Conservation (phyloP, 108 stramenopile species). For the Schizochytrium sp. region DNA sequence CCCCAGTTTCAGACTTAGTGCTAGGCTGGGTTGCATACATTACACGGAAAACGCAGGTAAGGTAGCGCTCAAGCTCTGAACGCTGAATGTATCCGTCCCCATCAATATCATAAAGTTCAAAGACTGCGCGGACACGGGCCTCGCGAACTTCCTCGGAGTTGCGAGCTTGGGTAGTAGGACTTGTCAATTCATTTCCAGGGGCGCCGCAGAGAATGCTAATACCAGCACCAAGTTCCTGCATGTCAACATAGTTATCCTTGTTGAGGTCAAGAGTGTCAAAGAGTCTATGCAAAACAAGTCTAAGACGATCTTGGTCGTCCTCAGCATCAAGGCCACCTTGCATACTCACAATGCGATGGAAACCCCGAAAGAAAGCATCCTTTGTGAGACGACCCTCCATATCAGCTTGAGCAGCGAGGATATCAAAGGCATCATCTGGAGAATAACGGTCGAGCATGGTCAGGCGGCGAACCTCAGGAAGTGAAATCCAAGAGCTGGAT, state of each 20-base stretch:
- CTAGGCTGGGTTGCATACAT: slow-evolving; percentile 60
- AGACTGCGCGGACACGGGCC: slow-evolving; percentile 63
- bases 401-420: slow-evolving; percentile 57
- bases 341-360: slow-evolving; percentile 34
- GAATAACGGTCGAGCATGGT: slow-evolving; percentile 57
- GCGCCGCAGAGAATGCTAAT: slow-evolving; percentile 62
- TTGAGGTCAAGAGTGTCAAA: slow-evolving; percentile 58
- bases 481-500: slow-evolving; percentile 31
- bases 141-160: slow-evolving; percentile 7
- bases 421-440: slow-evolving; percentile 61
- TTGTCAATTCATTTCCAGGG: neutral
- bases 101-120: slow-evolving; percentile 66
- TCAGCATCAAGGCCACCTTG: neutral
- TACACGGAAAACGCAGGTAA: slow-evolving; percentile 61
- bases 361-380: slow-evolving; percentile 32
- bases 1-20: neutral
- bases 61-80: slow-evolving; percentile 49
- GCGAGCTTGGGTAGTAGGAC: neutral
- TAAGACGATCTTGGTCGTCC: neutral
- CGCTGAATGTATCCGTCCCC: slow-evolving; percentile 53
- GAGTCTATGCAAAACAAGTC: slow-evolving; percentile 49
- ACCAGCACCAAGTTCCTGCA: slow-evolving; percentile 63
- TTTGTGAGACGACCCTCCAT: slow-evolving; percentile 29
- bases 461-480: slow-evolving; percentile 38
- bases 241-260: slow-evolving; percentile 37